Conservation (phyloP, 2,329 filamentous ascomycete genomes). For the Pyrenochaeta sp. region DNA sequence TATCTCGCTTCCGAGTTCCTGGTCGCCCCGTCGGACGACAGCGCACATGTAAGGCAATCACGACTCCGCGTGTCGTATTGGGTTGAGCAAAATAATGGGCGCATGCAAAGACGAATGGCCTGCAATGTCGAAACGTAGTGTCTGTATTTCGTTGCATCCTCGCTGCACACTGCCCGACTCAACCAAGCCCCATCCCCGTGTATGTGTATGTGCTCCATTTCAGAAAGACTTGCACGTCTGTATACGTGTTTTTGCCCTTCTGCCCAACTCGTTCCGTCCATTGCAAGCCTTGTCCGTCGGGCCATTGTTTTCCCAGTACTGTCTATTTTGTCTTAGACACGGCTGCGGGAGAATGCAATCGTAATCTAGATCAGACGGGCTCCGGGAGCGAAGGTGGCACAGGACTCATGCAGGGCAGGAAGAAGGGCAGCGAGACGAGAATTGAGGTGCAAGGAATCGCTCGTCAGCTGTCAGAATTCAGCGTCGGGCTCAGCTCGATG, state of each 20-base stretch:
- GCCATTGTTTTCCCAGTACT: background rate
- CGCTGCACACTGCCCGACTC: background rate
- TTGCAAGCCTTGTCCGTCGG: background rate
- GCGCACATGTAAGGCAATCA: constrained; percentile 10
- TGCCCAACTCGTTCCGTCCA: background rate
- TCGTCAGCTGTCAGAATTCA: background rate
- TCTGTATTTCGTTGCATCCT: constrained; percentile 9
- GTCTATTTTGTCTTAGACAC: constrained; percentile 29
- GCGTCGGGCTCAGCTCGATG: background rate
- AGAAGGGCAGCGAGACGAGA: constrained; percentile 24
- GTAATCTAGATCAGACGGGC: constrained; percentile 8
- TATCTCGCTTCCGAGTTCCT: constrained; percentile 20
- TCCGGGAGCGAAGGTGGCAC: constrained; percentile 19
- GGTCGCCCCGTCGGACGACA: constrained; percentile 17
- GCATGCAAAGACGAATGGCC: constrained; percentile 5
- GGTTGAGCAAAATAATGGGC: background rate
- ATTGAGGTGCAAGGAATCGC: constrained; percentile 4
- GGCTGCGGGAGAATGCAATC: constrained; percentile 13
- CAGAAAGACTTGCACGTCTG: background rate
- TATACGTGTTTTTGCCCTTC: constrained; percentile 1
- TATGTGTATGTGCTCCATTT: background rate
- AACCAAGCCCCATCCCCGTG: too few relatives aligned
- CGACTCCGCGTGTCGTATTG: constrained; percentile 8
- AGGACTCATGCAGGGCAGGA: constrained; percentile 18
- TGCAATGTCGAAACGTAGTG: constrained; percentile 9